Evolutionary conservation across 139 green algal species (phyloP), one percentile per base, ranked within the genome.

Genomic region (Nannochloris sp.): DNA sequence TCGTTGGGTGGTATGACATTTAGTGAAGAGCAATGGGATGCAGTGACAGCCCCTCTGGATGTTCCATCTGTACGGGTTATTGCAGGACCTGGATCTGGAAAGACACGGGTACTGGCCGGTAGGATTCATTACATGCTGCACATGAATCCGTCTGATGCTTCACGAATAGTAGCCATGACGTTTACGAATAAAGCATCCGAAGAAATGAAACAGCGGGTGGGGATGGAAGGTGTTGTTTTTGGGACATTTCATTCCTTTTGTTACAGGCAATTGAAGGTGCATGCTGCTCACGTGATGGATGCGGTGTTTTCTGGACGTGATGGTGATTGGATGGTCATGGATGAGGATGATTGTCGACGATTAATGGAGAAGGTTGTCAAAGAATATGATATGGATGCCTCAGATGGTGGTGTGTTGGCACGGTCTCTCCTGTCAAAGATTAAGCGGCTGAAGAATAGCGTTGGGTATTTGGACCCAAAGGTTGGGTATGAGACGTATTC

Each of bases 161-260:
- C 44, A 33, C 30, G 80, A 12, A 74, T 87, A 23, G 63, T 89
- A 61, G 78, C 80, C 51, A 87, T 93, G 67, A 93, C 86, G 16
- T 93, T 93, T 77, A 93, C 85, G 31, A 89, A 89, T 61, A 89
- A 82, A 69, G 83, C 83, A 1, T 75, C 68, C 13, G 37, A 49
- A 28, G 82, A 88, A 69, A 72, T 88, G 63, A 33, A 55, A 55
- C 68, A 87, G 62, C 76, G 83, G 3, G 58, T 87, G 43, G 26
- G 30, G 0, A 36, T 1, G 2, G 60, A 58, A 20, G 30, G 26
- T 28, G 56, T 70, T 43, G 59, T 55, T 63, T 71, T 67, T 14
- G 82, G 83, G 23, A 91, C 84, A 56, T 91, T 91, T 65, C 84
- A 91, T 62, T 76, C 68, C 33, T 62, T 82, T n/a, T 62, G 62